These are phyloP conservation scores for Evansstolkia leycettana DNA, from an alignment of 495 filamentous ascomycete species.

Conservation along the genomic window DNA sequence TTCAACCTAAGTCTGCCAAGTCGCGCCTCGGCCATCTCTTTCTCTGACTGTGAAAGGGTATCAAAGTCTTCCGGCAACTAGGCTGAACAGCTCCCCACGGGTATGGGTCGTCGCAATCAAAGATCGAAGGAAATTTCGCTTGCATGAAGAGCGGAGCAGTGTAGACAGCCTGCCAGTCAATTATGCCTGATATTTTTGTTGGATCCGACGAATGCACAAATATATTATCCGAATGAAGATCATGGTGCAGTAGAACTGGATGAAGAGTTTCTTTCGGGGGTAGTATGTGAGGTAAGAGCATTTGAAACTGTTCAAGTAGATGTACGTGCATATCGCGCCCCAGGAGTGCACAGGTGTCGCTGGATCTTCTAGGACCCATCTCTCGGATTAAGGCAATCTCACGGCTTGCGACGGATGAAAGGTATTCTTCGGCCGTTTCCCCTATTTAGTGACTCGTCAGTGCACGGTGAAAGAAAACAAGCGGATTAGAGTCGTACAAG, in stretches of 20 bases:
- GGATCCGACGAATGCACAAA: slow-evolving; percentile 9
- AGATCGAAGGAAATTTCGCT: slow-evolving; percentile 9
- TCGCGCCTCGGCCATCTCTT: slow-evolving; percentile 2
- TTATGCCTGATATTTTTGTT: slow-evolving; percentile 12
- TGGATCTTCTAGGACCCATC: not conserved
- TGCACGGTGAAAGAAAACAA: not conserved
- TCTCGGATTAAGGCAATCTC: slow-evolving; percentile 6
- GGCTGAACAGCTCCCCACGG: slow-evolving; percentile 12
- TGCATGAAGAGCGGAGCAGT: slow-evolving; percentile 10
- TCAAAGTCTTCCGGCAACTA: slow-evolving; percentile 8
- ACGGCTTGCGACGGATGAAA: slow-evolving; percentile 6
- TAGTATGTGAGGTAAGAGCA: slow-evolving; percentile 8
- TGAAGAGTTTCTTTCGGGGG: slow-evolving; percentile 4
- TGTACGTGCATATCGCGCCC: slow-evolving; percentile 3
- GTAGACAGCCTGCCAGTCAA: slow-evolving; percentile 10
- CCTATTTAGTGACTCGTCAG: not conserved
- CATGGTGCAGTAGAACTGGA: slow-evolving; percentile 8
- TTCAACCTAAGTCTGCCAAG: slow-evolving; percentile 7
- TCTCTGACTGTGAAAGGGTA: slow-evolving; percentile 4
- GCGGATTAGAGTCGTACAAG: slow-evolving; percentile 2
- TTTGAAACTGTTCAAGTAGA: slow-evolving; percentile 9
- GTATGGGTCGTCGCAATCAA: slow-evolving; percentile 7
- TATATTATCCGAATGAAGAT: slow-evolving; percentile 13
- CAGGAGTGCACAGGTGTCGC: not conserved
- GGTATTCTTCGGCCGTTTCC: slow-evolving; percentile 7